Conservation (phyloP, 1,284 basidiomycete genomes). For the Entoloma clypeatum region DNA sequence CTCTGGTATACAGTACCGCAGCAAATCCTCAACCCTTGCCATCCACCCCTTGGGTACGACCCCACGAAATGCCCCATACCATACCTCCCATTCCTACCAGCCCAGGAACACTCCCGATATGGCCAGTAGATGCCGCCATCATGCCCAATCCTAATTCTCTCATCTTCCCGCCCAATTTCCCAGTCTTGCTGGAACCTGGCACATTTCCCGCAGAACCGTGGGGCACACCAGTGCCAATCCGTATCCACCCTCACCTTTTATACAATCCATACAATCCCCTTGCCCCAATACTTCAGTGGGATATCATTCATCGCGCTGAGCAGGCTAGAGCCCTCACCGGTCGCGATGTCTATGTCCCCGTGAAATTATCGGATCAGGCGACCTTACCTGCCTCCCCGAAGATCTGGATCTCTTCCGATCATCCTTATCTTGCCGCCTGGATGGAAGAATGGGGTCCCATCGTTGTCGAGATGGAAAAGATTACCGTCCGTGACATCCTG, state of each 20-base stretch:
- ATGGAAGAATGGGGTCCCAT: slow-evolving; percentile 36
- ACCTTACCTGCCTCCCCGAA: slow-evolving; percentile 22
- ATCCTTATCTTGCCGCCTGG: slow-evolving; percentile 27
- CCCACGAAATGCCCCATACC: slow-evolving; percentile 1
- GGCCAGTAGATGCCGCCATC: slow-evolving; percentile 9
- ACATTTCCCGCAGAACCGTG: slow-evolving; percentile 28
- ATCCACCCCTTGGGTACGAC: slow-evolving; percentile 8
- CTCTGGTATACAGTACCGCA: not conserved
- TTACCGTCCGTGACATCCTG: slow-evolving; percentile 29
- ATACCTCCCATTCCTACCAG: not conserved
- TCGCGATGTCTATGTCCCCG: slow-evolving; percentile 21
- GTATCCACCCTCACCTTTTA: slow-evolving; percentile 28
- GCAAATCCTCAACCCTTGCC: not conserved
- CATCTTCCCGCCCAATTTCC: not conserved
- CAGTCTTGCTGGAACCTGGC: slow-evolving; percentile 22
- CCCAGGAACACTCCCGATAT: slow-evolving; percentile 9
- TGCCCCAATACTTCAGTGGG: slow-evolving; percentile 33
- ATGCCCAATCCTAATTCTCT: slow-evolving; percentile 5
- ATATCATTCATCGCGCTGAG: slow-evolving; percentile 30
- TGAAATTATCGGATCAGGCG: slow-evolving; percentile 24
- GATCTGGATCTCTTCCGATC: slow-evolving; percentile 30
- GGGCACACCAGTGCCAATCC: slow-evolving; percentile 27
- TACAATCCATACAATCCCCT: slow-evolving; percentile 29
- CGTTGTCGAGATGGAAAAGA: slow-evolving; percentile 23
- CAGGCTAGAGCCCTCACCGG: slow-evolving; percentile 27